Evolutionary conservation across 1,139 yeast species (phyloP).

Genomic region (Pneumocystis canis): DNA sequence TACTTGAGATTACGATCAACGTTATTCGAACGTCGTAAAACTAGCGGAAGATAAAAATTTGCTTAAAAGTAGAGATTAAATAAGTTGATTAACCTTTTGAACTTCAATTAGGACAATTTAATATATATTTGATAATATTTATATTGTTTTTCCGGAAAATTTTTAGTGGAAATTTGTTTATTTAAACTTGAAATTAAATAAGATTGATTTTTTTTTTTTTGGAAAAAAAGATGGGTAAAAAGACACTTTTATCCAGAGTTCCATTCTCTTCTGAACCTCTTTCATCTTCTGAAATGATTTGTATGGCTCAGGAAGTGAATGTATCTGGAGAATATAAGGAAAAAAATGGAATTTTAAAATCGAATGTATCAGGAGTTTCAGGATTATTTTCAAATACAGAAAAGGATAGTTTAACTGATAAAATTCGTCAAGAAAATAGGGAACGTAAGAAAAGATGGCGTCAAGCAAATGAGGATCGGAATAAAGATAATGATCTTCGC

Average conservation of each 20-base stretch:
- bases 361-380: background rate
- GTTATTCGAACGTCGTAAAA: no score
- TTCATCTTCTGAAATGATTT: background rate
- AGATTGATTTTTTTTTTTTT: background rate
- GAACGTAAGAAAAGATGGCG: constrained; percentile 88
- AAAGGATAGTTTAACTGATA: constrained; percentile 1
- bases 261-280: background rate
- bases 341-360: background rate
- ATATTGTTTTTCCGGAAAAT: no score
- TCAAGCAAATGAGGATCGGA: constrained; percentile 62
- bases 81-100: no score
- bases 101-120: no score
- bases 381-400: background rate
- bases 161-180: background rate
- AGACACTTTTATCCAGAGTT: background rate
- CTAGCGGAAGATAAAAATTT: no score
- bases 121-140: no score
- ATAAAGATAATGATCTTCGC: constrained; percentile 74
- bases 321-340: background rate
- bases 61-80: no score
- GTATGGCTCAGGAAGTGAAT: background rate
- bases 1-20: no score
- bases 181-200: background rate
- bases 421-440: constrained; percentile 42
- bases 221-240: background rate